Evolutionary conservation across 768 basidiomycete species (phyloP), one percentile per base, ranked within the genome.

Genomic region (Mycena metata): DNA sequence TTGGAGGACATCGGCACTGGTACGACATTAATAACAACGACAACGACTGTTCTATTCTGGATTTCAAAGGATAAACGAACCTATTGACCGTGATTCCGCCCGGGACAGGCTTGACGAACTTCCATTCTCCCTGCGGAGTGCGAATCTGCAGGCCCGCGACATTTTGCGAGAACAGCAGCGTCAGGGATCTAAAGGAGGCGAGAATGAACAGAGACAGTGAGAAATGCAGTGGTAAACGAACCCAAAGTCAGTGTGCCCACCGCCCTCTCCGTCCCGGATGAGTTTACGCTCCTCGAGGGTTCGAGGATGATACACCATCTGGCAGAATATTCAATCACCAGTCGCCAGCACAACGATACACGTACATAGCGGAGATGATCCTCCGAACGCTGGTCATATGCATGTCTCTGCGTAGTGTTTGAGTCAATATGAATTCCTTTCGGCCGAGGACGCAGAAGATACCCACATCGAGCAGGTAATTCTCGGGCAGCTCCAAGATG

Each of bases 401-500:
- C 73, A 70, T 86, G 85, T 26, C 77, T 70, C 35, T 66, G 15
- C 42, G n/a, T 6, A 46, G 52, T 52, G 19, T 59, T 41, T 30
- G 2, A 19, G 36, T 9, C 21, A 64, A 35, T 4, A 50, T 55
- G 36, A 23, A 15, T 23, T 19, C 17, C 17, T 26, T 60, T 42
- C 50, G 41, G 42, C 10, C 11, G 16, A 50, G 21, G 2, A 49
- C 5, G 35, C 39, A 45, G 46, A 19, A 52, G 45, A 49, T 36
- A 52, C 63, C 10, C 21, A 60, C 65, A 23, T 84, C 75, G 12
- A 84, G 76, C 21, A 86, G 73, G 8, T 81, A 75, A n/a, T 85
- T 77, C 66, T 86, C 84, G 12, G 85, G 85, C 41, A 86, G 75
- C 62, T 86, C 84, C 33, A 86, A 76, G 51, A 83, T 80, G 46